phyloP scores from a whole-genome alignment of 2,329 filamentous ascomycete genomes.

The Exophiala xenobiotica region DNA sequence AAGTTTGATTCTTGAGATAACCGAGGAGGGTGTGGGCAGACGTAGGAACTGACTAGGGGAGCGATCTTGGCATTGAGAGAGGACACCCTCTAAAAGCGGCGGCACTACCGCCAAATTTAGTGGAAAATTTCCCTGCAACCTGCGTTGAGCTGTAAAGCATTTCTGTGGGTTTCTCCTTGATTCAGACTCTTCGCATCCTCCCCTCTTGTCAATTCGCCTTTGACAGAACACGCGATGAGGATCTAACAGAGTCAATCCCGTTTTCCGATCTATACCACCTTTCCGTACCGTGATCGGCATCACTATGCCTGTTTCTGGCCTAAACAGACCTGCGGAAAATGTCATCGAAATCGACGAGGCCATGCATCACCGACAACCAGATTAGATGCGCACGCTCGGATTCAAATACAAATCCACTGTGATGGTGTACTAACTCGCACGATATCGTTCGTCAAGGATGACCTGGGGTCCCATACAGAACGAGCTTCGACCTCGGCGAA shows the following conservation, averaged over 20 bases:
- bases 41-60: too few relatives aligned
- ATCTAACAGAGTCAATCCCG: neutral
- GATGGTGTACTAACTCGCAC: neutral
- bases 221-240: neutral
- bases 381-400: slow-evolving; percentile 1
- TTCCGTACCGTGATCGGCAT: neutral
- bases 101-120: too few relatives aligned
- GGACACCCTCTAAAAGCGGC: too few relatives aligned
- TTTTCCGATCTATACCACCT: neutral
- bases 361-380: neutral
- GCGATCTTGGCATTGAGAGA: too few relatives aligned
- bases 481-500: neutral
- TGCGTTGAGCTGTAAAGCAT: too few relatives aligned
- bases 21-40: too few relatives aligned
- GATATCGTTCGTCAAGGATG: neutral
- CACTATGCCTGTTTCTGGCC: too few relatives aligned
- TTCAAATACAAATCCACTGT: neutral
- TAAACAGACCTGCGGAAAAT: neutral
- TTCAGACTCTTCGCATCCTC: neutral
- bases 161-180: neutral
- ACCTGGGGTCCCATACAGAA: neutral
- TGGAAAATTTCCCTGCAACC: too few relatives aligned
- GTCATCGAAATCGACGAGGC: neutral
- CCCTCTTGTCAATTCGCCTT: neutral
- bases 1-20: too few relatives aligned